Evolutionary conservation across 2,329 filamentous ascomycete genomes (phyloP).

Genomic region (Talaromyces sp.): DNA sequence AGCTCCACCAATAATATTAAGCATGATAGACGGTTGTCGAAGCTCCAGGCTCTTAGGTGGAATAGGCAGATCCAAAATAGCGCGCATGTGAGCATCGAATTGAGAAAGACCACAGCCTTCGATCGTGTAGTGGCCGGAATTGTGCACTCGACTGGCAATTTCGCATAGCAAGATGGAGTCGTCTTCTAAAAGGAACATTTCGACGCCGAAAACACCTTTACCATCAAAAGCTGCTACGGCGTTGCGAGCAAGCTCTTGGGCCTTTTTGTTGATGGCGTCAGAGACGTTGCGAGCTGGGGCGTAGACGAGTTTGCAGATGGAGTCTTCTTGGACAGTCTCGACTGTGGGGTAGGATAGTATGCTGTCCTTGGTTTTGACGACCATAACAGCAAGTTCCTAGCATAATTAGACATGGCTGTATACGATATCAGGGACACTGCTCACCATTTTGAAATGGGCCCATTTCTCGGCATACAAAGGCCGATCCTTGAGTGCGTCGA

Average conservation of each 20-base stretch:
- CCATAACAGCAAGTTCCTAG: slow-evolving; percentile 85
- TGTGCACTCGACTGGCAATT: slow-evolving; percentile 79
- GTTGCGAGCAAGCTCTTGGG: slow-evolving; percentile 73
- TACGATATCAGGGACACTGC: slow-evolving; percentile 9
- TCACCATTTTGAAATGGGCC: slow-evolving; percentile 70
- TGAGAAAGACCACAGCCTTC: slow-evolving; percentile 88
- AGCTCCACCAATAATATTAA: slow-evolving; percentile 58
- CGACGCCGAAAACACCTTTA: slow-evolving; percentile 91
- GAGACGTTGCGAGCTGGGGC: slow-evolving; percentile 74
- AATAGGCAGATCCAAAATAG: slow-evolving; percentile 72
- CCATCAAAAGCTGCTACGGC: slow-evolving; percentile 80
- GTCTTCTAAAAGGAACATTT: slow-evolving; percentile 84
- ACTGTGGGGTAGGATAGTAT: slow-evolving; percentile 80
- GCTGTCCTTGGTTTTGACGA: slow-evolving; percentile 78
- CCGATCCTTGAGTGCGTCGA: slow-evolving; percentile 65
- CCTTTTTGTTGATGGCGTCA: slow-evolving; percentile 59
- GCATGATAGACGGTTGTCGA: slow-evolving; percentile 53
- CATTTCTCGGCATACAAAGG: slow-evolving; percentile 88
- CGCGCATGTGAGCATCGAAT: slow-evolving; percentile 83
- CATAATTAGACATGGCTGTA: slow-evolving; percentile 20
- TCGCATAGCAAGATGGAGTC: slow-evolving; percentile 78
- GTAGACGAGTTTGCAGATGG: slow-evolving; percentile 90
- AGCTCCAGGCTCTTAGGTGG: slow-evolving; percentile 49
- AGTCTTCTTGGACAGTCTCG: slow-evolving; percentile 93
- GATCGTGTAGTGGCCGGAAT: slow-evolving; percentile 93